These are phyloP conservation scores for Delonix regia DNA, from an alignment of 306 rosid genomes.

Conservation along the genomic window DNA sequence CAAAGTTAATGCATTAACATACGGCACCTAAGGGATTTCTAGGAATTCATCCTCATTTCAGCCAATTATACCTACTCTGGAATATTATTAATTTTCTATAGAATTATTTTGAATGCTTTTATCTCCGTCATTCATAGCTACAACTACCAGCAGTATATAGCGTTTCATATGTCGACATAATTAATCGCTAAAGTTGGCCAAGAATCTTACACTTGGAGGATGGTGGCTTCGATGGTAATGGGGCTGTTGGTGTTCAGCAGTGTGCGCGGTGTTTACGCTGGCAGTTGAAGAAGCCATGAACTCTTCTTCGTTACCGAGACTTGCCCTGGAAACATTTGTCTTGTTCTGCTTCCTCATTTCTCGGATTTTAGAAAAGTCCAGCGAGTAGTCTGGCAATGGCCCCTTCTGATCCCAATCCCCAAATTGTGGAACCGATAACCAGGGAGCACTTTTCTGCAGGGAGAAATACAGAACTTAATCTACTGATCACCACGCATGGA, in stretches of 20 bases:
- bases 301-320: constrained; percentile 98
- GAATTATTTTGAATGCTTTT: not conserved
- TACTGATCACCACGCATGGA: not conserved
- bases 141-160: constrained; percentile 13
- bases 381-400: constrained; percentile 85
- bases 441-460: constrained; percentile 78
- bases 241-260: constrained; percentile 54
- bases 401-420: constrained; percentile 99
- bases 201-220: constrained; percentile 81
- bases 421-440: constrained; percentile 96
- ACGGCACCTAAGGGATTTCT: not conserved
- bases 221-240: constrained; percentile 61
- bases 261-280: constrained; percentile 39
- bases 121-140: not conserved
- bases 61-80: constrained; percentile 5
- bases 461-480: constrained; percentile 9
- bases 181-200: constrained; percentile 17
- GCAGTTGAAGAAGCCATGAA: constrained; percentile 55
- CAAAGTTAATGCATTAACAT: not conserved
- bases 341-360: constrained; percentile 97
- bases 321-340: constrained; percentile 82
- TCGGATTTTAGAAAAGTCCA: constrained; percentile 94
- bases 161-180: not conserved
- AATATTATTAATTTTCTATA: not conserved
- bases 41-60: constrained; percentile 29